Conservation (phyloP, 192 early-diverging fungal species). For the Geosiphon pyriformis region DNA sequence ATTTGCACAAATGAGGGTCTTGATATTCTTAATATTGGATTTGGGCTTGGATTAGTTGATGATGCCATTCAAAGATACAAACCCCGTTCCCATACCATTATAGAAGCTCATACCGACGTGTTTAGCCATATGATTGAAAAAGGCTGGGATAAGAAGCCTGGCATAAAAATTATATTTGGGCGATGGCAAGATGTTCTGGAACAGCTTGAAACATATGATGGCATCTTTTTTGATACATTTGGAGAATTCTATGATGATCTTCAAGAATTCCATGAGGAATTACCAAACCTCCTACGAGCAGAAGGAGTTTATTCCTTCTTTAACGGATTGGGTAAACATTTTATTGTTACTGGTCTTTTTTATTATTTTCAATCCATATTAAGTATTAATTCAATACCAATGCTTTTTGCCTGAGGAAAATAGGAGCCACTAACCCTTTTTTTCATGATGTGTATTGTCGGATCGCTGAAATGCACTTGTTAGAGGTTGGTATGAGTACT, state of each 20-base stretch:
- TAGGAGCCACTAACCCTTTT: constrained; percentile 84
- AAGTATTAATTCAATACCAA: neutral
- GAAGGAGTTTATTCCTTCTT: constrained; percentile 90
- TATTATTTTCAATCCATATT: neutral
- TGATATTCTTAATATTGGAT: constrained; percentile 71
- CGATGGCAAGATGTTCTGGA: constrained; percentile 86
- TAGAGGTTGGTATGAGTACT: constrained; percentile 70
- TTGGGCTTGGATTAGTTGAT: constrained; percentile 92
- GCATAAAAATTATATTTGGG: constrained; percentile 83
- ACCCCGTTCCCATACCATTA: constrained; percentile 79
- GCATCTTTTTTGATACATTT: constrained; percentile 94
- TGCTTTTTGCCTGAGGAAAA: neutral
- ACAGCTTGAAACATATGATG: constrained; percentile 76
- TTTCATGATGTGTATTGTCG: constrained; percentile 95
- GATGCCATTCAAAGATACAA: constrained; percentile 65
- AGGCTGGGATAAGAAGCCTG: constrained; percentile 82
- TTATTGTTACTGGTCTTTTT: no score
- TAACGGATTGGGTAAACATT: constrained; percentile 65
- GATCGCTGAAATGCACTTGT: constrained; percentile 77
- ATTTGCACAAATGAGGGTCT: constrained; percentile 59
- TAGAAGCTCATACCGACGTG: constrained; percentile 97
- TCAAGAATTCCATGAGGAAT: constrained; percentile 59
- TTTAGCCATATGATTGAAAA: constrained; percentile 76
- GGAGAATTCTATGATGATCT: constrained; percentile 92
- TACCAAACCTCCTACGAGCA: constrained; percentile 67